phyloP scores from a whole-genome alignment of 176 grass and related monocot species.

The Saccharum officinarum region DNA sequence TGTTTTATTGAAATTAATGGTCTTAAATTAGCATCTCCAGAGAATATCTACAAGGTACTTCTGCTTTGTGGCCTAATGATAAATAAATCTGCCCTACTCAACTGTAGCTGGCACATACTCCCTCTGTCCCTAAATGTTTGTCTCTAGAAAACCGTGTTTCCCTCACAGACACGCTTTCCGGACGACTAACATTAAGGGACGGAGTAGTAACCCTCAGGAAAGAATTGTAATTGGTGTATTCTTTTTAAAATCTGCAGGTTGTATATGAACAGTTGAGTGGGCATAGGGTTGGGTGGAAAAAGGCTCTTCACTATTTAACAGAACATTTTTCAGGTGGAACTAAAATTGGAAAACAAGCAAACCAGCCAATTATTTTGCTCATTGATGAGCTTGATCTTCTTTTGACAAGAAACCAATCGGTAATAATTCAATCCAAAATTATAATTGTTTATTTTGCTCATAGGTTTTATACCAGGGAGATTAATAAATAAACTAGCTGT shows the following conservation, averaged over 20 bases:
- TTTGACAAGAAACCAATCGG: slow-evolving; percentile 97
- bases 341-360: slow-evolving; percentile 63
- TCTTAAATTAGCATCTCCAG: slow-evolving; percentile 88
- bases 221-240: slow-evolving; percentile 6
- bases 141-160: too few relatives aligned
- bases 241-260: slow-evolving; percentile 49
- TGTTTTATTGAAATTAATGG: slow-evolving; percentile 96
- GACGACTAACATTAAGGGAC: too few relatives aligned
- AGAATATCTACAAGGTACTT: slow-evolving; percentile 94
- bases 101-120: not conserved
- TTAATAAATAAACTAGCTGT: not conserved
- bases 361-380: slow-evolving; percentile 84
- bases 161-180: too few relatives aligned
- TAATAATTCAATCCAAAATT: slow-evolving; percentile 45
- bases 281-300: slow-evolving; percentile 90
- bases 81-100: slow-evolving; percentile 8
- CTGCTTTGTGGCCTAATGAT: not conserved
- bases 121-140: too few relatives aligned
- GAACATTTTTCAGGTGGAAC: slow-evolving; percentile 81
- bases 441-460: not conserved
- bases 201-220: not conserved
- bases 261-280: slow-evolving; percentile 92
- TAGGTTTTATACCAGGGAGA: not conserved
- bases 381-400: slow-evolving; percentile 99
- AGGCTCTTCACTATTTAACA: slow-evolving; percentile 87